A percentile compares a stretch with the other conserved stretches of the same genome.
phyloP scores from a whole-genome alignment of 768 basidiomycete genomes.

The Boletus patriciae region DNA sequence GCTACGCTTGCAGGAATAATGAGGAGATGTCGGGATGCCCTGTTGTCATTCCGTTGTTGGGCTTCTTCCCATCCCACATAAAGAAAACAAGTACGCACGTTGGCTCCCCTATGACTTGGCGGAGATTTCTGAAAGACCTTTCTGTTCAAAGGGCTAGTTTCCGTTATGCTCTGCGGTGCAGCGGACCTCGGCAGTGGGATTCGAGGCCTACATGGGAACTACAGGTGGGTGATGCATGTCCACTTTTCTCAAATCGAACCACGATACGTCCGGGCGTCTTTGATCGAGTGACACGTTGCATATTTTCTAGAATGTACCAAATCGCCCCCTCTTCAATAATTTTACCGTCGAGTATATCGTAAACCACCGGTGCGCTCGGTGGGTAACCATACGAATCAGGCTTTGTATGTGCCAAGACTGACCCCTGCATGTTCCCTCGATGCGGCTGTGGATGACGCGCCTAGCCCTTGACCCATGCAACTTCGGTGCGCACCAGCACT shows the following conservation, averaged over 20 bases:
- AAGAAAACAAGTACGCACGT: constrained; percentile 20
- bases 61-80: constrained; percentile 21
- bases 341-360: constrained; percentile 15
- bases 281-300: constrained; percentile 29
- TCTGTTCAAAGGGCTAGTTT: constrained; percentile 15
- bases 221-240: constrained; percentile 28
- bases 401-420: constrained; percentile 14
- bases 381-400: constrained; percentile 20
- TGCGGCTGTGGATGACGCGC: constrained; percentile 14
- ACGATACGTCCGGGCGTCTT: constrained; percentile 11
- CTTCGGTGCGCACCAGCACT: constrained; percentile 8
- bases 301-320: constrained; percentile 23
- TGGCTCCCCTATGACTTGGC: constrained; percentile 20
- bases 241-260: constrained; percentile 11
- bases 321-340: constrained; percentile 8
- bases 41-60: constrained; percentile 6
- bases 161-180: constrained; percentile 25
- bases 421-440: constrained; percentile 1
- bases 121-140: constrained; percentile 21
- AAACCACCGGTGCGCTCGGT: constrained; percentile 22
- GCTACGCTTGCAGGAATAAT: constrained; percentile 25
- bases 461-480: constrained; percentile 31
- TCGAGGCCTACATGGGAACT: constrained; percentile 18
- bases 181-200: constrained; percentile 15
- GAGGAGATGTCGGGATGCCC: constrained; percentile 18